These are phyloP conservation scores for Diplodia intermedia DNA, from an alignment of 2,329 filamentous ascomycete genomes.

Conservation along the genomic window DNA sequence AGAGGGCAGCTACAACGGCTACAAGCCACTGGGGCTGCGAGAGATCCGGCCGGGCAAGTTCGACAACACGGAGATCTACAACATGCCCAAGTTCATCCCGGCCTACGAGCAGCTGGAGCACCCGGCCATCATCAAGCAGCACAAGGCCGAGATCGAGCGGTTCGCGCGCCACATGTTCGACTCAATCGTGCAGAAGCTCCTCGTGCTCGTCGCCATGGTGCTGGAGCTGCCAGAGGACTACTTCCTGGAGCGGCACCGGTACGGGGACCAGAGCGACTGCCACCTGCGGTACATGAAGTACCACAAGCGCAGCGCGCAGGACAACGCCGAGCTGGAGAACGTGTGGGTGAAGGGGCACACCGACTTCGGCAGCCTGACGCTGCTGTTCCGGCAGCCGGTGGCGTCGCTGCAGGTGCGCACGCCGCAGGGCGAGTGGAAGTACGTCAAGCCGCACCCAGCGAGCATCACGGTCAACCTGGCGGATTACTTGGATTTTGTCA, in stretches of 20 bases:
- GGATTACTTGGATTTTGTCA: slow-evolving; percentile 52
- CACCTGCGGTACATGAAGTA: slow-evolving; percentile 21
- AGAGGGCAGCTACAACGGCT: slow-evolving; percentile 38
- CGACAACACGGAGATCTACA: slow-evolving; percentile 68
- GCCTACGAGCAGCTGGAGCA: slow-evolving; percentile 38
- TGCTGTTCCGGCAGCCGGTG: slow-evolving; percentile 39
- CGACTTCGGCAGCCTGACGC: slow-evolving; percentile 39
- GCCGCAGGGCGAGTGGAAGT: slow-evolving; percentile 39
- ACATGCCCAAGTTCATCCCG: slow-evolving; percentile 62
- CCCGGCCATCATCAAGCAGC: slow-evolving; percentile 52
- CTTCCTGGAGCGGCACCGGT: slow-evolving; percentile 19
- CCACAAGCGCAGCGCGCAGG: slow-evolving; percentile 10
- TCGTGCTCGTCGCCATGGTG: slow-evolving; percentile 9
- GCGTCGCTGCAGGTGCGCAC: slow-evolving; percentile 42
- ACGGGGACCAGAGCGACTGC: slow-evolving; percentile 12
- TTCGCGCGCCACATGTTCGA: slow-evolving; percentile 49
- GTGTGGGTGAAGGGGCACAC: slow-evolving; percentile 45
- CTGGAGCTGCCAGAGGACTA: slow-evolving; percentile 23
- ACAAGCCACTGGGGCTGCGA: slow-evolving; percentile 51
- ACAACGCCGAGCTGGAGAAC: slow-evolving; percentile 40
- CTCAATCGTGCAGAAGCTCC: slow-evolving; percentile 12
- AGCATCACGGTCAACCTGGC: slow-evolving; percentile 42
- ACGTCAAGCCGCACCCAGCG: slow-evolving; percentile 40
- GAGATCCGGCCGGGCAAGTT: slow-evolving; percentile 41
- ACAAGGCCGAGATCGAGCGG: slow-evolving; percentile 57